These are phyloP conservation scores for Beauveria sp. DNA, from an alignment of 2,329 filamentous ascomycete genomes.

Conservation along the genomic window DNA sequence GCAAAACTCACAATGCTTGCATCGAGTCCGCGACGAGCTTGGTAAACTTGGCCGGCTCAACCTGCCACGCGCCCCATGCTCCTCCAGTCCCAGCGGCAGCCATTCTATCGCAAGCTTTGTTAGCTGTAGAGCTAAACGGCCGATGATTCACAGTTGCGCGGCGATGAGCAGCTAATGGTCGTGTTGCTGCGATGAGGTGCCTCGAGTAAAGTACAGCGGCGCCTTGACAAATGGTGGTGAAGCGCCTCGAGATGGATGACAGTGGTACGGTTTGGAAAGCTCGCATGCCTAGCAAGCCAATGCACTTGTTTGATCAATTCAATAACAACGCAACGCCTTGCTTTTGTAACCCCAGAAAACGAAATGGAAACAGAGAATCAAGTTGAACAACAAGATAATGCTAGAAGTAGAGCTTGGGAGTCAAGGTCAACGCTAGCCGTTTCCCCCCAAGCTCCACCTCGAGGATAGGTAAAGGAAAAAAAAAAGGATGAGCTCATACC, in stretches of 20 bases:
- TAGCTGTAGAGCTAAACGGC: neutral
- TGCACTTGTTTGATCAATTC: neutral
- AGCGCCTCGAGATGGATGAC: neutral
- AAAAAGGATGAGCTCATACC: conserved; percentile 26
- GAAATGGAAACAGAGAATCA: neutral
- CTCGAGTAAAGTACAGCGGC: neutral
- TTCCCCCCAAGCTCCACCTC: conserved; percentile 2
- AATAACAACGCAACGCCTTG: neutral
- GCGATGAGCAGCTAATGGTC: neutral
- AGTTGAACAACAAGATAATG: neutral
- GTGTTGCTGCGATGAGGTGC: neutral
- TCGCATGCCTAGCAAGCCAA: neutral
- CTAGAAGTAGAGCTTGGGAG: neutral
- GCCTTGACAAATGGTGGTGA: neutral
- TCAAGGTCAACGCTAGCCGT: neutral
- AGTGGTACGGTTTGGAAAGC: neutral
- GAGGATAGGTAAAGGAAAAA: neutral
- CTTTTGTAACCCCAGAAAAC: neutral
- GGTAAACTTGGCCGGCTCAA: conserved; percentile 34
- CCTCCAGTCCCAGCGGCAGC: conserved; percentile 18
- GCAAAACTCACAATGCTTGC: conserved; percentile 61
- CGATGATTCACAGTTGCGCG: neutral
- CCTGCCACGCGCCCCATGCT: conserved; percentile 33
- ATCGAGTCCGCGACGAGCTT: conserved; percentile 67
- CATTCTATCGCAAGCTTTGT: neutral